A percentile compares a stretch with the other conserved stretches of the same genome.
Conservation (phyloP, 2,329 filamentous ascomycete genomes). For the Aspergillus sp. region DNA sequence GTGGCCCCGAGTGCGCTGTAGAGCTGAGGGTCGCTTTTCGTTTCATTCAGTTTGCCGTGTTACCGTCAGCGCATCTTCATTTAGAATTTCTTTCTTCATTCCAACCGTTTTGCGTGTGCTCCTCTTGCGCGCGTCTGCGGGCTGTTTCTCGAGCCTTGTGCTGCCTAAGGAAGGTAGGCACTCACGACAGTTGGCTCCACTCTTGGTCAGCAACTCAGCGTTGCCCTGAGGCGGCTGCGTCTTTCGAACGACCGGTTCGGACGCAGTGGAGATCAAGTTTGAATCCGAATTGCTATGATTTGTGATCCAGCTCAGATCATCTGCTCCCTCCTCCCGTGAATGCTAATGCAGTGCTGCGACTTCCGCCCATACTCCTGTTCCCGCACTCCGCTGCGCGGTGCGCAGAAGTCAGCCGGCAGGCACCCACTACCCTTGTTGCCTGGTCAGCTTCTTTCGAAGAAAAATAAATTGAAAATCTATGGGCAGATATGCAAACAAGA, state of each 20-base stretch:
- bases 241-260: not conserved
- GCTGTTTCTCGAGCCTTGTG: not conserved
- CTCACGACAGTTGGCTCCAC: not conserved
- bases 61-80: not conserved
- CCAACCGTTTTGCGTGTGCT: not conserved
- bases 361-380: not conserved
- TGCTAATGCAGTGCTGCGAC: not conserved
- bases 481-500: not conserved
- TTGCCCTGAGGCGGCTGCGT: not conserved
- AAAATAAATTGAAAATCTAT: not conserved
- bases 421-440: constrained; percentile 14
- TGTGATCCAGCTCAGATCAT: not conserved
- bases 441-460: not conserved
- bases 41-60: not conserved
- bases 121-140: not conserved
- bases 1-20: not conserved
- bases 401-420: constrained; percentile 3
- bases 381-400: not conserved
- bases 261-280: not conserved
- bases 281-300: not conserved
- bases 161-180: not conserved
- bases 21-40: not conserved
- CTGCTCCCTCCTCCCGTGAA: not conserved
- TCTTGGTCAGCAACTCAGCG: not conserved
- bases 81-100: not conserved